Percentiles rank a stretch among this genome's conserved stretches.
Conservation (phyloP, 139 green algal genomes). For the Spirogloea muscicola region DNA sequence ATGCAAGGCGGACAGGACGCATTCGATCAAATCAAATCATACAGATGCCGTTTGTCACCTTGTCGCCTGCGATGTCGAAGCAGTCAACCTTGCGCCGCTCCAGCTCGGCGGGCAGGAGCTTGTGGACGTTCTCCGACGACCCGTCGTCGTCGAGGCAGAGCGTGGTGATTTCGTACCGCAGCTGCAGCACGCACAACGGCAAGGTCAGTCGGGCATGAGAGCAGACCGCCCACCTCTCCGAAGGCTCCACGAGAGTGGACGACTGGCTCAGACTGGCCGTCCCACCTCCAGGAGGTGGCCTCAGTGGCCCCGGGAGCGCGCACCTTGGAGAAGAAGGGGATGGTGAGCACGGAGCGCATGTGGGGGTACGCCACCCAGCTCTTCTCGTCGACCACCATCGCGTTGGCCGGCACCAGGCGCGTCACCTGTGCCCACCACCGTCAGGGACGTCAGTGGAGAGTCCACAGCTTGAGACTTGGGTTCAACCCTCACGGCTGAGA, state of each 20-base stretch:
- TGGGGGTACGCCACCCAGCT: constrained; percentile 20
- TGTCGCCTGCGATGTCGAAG: neutral
- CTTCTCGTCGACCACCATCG: constrained; percentile 35
- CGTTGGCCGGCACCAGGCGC: constrained; percentile 8
- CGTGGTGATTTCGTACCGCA: neutral
- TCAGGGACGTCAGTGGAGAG: neutral
- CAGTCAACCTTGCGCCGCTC: neutral
- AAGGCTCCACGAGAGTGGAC: neutral
- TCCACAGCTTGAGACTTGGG: no score
- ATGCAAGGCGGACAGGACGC: no score
- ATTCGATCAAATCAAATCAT: no score
- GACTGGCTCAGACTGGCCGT: no score
- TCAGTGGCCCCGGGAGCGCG: neutral
- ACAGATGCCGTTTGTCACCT: no score
- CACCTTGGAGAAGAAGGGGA: constrained; percentile 34
- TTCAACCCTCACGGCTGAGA: no score
- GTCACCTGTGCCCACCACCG: neutral
- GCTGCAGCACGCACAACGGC: no score
- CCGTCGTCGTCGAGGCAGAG: neutral
- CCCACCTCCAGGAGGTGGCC: neutral
- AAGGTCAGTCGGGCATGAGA: neutral
- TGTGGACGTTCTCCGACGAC: neutral
- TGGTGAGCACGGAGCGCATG: constrained; percentile 24
- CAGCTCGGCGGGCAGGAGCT: neutral
- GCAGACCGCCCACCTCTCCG: neutral